These are phyloP conservation scores for Sarocladiaceae sp. DNA, from an alignment of 2,329 filamentous ascomycete genomes.

Conservation along the genomic window DNA sequence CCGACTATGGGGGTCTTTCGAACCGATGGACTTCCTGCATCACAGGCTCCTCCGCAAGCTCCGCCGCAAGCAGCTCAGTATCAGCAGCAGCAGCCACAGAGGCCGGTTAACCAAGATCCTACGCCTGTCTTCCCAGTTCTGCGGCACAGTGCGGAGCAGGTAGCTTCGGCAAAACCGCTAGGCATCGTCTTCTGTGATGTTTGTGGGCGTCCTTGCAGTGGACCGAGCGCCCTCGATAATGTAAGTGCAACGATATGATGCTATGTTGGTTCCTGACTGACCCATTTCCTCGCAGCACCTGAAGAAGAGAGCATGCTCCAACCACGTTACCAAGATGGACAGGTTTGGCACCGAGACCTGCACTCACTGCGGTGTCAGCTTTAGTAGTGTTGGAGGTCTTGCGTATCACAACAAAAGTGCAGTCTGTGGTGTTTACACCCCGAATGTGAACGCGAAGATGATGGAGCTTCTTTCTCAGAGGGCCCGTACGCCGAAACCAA, in stretches of 20 bases:
- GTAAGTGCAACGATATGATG: slow-evolving; percentile 19
- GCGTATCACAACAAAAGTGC: slow-evolving; percentile 37
- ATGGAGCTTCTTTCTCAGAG: slow-evolving; percentile 2
- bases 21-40: not conserved
- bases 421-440: slow-evolving; percentile 39
- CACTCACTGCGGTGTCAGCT: slow-evolving; percentile 36
- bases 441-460: slow-evolving; percentile 11
- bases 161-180: not conserved
- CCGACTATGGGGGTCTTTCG: not conserved
- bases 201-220: slow-evolving; percentile 30
- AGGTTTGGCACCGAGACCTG: slow-evolving; percentile 22
- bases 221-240: slow-evolving; percentile 21
- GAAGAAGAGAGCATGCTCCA: slow-evolving; percentile 20
- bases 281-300: slow-evolving; percentile 18
- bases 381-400: slow-evolving; percentile 34
- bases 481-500: not conserved
- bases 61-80: not conserved
- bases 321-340: slow-evolving; percentile 7
- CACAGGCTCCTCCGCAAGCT: not conserved
- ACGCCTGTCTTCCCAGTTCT: not conserved
- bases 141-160: not conserved
- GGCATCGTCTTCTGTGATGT: slow-evolving; percentile 20
- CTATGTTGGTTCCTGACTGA: slow-evolving; percentile 15
- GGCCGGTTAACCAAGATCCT: not conserved
- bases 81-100: not conserved